Evolutionary conservation across 352 stramenopile species (phyloP).

Genomic region (Chrysophaeum taylorii): DNA sequence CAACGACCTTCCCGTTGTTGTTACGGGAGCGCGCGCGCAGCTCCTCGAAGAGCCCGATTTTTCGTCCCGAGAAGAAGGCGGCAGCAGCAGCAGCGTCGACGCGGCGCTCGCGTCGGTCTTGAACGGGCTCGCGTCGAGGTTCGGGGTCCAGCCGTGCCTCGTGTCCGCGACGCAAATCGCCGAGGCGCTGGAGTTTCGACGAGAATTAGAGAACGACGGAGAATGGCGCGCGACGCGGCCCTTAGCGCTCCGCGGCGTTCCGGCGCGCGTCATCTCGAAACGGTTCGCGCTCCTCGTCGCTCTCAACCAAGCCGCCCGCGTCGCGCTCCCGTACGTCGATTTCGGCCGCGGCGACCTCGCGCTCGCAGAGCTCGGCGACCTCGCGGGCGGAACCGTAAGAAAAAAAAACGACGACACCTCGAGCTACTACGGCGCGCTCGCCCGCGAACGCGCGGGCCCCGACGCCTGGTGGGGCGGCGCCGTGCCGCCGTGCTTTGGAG

Average conservation of each 20-base stretch:
- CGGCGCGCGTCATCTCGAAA: background rate
- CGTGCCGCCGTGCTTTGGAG: background rate
- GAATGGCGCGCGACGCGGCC: too few species aligned
- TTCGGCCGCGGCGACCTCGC: constrained; percentile 7
- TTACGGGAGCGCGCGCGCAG: too few species aligned
- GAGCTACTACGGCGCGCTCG: background rate
- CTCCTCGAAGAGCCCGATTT: too few species aligned
- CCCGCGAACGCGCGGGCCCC: background rate
- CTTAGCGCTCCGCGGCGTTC: background rate
- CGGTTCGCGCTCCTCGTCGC: constrained; percentile 26
- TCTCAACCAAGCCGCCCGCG: constrained; percentile 22
- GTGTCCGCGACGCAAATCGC: background rate
- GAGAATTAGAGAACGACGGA: background rate
- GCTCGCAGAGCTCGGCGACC: background rate
- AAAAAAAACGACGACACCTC: too few species aligned
- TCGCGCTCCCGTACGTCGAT: constrained; percentile 29
- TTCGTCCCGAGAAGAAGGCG: too few species aligned
- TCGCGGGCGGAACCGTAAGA: background rate
- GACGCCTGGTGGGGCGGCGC: background rate
- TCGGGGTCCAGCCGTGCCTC: background rate
- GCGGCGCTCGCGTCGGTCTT: background rate
- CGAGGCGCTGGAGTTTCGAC: background rate
- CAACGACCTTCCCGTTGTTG: too few species aligned
- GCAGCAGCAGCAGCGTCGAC: too few species aligned
- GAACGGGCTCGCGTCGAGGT: background rate